These are phyloP conservation scores for Myxozyma neotropica DNA, from an alignment of 805 yeast genomes.

Conservation along the genomic window DNA sequence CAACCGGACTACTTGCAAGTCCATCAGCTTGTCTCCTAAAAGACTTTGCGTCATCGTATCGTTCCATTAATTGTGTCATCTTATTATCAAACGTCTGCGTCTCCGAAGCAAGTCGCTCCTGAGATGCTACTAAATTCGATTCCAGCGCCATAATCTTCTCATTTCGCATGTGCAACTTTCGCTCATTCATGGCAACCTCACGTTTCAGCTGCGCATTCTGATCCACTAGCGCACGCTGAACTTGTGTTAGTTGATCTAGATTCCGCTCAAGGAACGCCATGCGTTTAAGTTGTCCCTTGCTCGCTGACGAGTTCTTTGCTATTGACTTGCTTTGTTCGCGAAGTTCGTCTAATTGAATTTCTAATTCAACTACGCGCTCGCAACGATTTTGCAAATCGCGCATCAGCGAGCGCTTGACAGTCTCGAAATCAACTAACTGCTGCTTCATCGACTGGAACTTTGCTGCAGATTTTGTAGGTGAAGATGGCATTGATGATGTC, in stretches of 20 bases:
- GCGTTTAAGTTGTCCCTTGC: conserved; percentile 48
- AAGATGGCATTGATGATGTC: conserved; percentile 13
- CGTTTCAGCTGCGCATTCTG: conserved; percentile 60
- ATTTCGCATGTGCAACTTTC: conserved; percentile 60
- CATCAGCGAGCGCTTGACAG: conserved; percentile 38
- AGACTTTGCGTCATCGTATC: conserved; percentile 36
- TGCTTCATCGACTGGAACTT: conserved; percentile 23
- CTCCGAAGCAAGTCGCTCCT: conserved; percentile 52
- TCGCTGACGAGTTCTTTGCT: conserved; percentile 34
- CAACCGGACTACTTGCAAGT: conserved; percentile 7
- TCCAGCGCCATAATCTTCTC: conserved; percentile 60
- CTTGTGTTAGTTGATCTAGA: conserved; percentile 57
- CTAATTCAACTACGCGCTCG: conserved; percentile 48
- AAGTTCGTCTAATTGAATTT: conserved; percentile 48
- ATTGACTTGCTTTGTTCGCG: conserved; percentile 43
- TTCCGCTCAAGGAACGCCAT: conserved; percentile 59
- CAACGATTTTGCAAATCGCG: conserved; percentile 42
- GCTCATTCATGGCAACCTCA: conserved; percentile 58
- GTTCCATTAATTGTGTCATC: conserved; percentile 29
- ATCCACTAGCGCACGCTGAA: conserved; percentile 62
- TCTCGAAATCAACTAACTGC: conserved; percentile 35
- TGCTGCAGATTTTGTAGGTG: conserved; percentile 24
- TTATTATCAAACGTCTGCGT: conserved; percentile 51
- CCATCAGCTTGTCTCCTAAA: conserved; percentile 23
- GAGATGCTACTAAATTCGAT: conserved; percentile 53